Conservation (phyloP, 257 asterid genomes). For the Gentiana straminea region DNA sequence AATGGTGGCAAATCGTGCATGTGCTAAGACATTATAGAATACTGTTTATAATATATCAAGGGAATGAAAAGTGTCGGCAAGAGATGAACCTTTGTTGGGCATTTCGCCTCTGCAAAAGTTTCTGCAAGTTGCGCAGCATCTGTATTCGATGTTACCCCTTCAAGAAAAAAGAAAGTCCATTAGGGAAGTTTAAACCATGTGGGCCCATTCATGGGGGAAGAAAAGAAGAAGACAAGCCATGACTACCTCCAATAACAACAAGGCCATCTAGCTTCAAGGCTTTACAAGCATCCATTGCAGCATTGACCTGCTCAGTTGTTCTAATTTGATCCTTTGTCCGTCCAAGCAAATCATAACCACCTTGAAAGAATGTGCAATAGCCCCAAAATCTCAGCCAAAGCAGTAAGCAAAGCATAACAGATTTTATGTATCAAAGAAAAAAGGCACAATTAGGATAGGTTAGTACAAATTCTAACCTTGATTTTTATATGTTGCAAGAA, state of each 20-base stretch:
- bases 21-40: not conserved
- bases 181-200: constrained; percentile 12
- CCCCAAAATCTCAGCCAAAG: not conserved
- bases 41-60: not conserved
- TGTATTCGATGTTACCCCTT: constrained; percentile 97
- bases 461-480: constrained; percentile 42
- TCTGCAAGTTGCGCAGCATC: constrained; percentile 99
- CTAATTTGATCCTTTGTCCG: constrained; percentile 95
- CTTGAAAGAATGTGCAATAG: constrained; percentile 26
- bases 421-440: not conserved
- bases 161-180: constrained; percentile 18
- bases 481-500: constrained; percentile 86
- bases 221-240: constrained; percentile 5
- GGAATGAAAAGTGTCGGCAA: not conserved
- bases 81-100: constrained; percentile 61
- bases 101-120: constrained; percentile 82
- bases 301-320: constrained; percentile 89
- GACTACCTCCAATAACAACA: constrained; percentile 82
- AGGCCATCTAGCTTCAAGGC: constrained; percentile 79
- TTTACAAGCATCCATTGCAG: constrained; percentile 72
- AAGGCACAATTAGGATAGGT: not conserved
- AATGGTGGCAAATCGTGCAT: not conserved
- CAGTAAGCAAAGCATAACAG: not conserved
- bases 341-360: constrained; percentile 95
- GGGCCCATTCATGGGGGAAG: constrained; percentile 4